A percentile compares a stretch with the other conserved stretches of the same genome.
phyloP scores from a whole-genome alignment of 2,329 filamentous ascomycete genomes.

The Cladosporium cucumerinum region DNA sequence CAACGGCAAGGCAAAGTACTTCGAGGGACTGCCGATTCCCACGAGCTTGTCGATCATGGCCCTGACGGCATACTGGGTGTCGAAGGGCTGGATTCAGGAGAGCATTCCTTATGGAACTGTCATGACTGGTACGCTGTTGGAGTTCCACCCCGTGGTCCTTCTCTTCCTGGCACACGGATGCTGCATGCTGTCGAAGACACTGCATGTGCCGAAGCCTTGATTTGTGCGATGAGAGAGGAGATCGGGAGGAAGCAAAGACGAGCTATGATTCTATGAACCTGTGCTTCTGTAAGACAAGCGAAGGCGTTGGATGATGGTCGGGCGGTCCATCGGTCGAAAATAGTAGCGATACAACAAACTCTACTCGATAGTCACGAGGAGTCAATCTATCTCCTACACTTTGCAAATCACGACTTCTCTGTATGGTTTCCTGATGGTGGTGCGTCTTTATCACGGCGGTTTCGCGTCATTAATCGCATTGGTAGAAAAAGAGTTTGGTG shows the following conservation, averaged over 20 bases:
- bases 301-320: slow-evolving; percentile 12
- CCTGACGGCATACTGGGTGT: slow-evolving; percentile 87
- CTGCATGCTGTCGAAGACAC: slow-evolving; percentile 90
- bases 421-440: background rate
- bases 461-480: background rate
- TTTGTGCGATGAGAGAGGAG: background rate
- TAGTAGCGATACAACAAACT: background rate
- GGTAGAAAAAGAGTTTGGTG: background rate
- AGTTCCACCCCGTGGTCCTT: slow-evolving; percentile 78
- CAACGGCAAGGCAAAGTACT: slow-evolving; percentile 87
- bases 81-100: slow-evolving; percentile 73
- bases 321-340: background rate
- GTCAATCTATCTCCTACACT: background rate
- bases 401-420: background rate
- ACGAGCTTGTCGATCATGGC: slow-evolving; percentile 78
- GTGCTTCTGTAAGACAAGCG: slow-evolving; percentile 13
- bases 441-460: background rate
- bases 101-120: slow-evolving; percentile 73
- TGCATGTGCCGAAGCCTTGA: slow-evolving; percentile 79
- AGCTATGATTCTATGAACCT: slow-evolving; percentile 14
- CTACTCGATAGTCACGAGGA: background rate
- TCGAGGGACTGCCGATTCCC: slow-evolving; percentile 94
- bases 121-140: slow-evolving; percentile 64
- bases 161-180: slow-evolving; percentile 88
- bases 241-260: background rate